Evolutionary conservation across 1,139 yeast species (phyloP).

Genomic region (Taiozyma onychis): DNA sequence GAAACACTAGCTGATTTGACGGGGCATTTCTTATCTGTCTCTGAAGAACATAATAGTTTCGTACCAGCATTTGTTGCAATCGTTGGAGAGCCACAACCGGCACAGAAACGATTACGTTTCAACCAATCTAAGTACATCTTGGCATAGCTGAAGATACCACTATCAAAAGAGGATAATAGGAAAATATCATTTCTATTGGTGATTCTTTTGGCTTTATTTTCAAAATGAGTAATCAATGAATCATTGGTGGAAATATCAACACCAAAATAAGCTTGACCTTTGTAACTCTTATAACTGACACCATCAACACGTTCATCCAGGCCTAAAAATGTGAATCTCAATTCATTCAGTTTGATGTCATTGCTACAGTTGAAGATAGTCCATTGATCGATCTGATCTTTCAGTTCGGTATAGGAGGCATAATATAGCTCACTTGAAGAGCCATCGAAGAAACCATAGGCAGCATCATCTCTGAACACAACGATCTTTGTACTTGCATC

Average conservation of each 20-base stretch:
- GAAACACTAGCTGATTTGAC: slow-evolving; percentile 49
- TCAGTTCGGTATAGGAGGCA: slow-evolving; percentile 12
- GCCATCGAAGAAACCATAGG: slow-evolving; percentile 7
- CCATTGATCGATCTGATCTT: slow-evolving; percentile 12
- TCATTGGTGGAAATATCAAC: slow-evolving; percentile 48
- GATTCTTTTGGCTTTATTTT: slow-evolving; percentile 3
- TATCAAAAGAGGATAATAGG: slow-evolving; percentile 40
- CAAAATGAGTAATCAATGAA: not conserved
- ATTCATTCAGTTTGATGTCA: slow-evolving; percentile 20
- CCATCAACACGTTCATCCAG: slow-evolving; percentile 46
- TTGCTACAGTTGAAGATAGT: slow-evolving; percentile 13
- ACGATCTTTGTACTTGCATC: slow-evolving; percentile 54
- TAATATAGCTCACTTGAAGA: slow-evolving; percentile 6
- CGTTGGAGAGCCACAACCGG: slow-evolving; percentile 76
- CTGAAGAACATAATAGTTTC: slow-evolving; percentile 55
- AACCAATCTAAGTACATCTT: slow-evolving; percentile 87
- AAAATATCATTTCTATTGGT: slow-evolving; percentile 19
- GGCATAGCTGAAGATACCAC: slow-evolving; percentile 72
- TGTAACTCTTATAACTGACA: slow-evolving; percentile 37
- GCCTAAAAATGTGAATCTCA: slow-evolving; percentile 56
- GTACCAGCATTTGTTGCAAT: slow-evolving; percentile 81
- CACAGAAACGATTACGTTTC: slow-evolving; percentile 68
- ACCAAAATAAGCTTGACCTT: slow-evolving; percentile 75
- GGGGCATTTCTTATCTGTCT: slow-evolving; percentile 38
- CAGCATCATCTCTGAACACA: slow-evolving; percentile 36